Evolutionary conservation across 148 eudicot genomes (phyloP), one percentile per base, ranked within the genome.

Genomic region (Rhododendron simsii): DNA sequence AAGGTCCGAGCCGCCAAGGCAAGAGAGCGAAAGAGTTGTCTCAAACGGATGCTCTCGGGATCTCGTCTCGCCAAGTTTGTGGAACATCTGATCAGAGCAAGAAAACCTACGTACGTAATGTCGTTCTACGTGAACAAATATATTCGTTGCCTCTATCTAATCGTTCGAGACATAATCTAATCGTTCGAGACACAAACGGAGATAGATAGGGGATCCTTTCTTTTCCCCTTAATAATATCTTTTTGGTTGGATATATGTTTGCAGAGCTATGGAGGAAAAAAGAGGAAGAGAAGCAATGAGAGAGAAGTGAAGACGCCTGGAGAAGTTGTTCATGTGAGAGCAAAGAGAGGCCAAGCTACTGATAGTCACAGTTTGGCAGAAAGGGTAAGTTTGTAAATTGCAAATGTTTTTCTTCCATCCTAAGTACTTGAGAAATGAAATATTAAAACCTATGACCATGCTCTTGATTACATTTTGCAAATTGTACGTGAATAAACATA

Each of bases 281-380:
- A 93, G 87, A 91, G 92, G 65, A 92, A 91, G 87, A 92, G 91
- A 57, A 92, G 86, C 55, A 86, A 23, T 20, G 92, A 86, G 21
- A 87, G 84, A n/a, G 87, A 86, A 87, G 85, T 39, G 30, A 90
- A 91, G 89, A 92, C 91, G 78, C 95, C 90, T 23, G 89, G 90
- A 87, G 95, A 95, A 84, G 98, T 95, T 14, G 90, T 95, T 85
- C 98, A 95, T 91, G 98, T 95, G 53, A 93, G 98, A 87, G 98
- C 98, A 26, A 95, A 90, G 90, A 93, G 98, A 93, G 98, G 98
- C 39, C 94, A 93, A 87, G 98, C 98, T 67, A 95, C 98, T 78
- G 98, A 95, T 84, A 93, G 98, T 87, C 98, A 95, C 85, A 95
- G 98, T 83, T 85, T 95, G 83, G 98, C 98, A 35, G 98, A 95